A percentile compares a stretch with the other conserved stretches of the same genome.
phyloP scores from a whole-genome alignment of 352 stramenopile species.

The Phytophthora colocasiae region DNA sequence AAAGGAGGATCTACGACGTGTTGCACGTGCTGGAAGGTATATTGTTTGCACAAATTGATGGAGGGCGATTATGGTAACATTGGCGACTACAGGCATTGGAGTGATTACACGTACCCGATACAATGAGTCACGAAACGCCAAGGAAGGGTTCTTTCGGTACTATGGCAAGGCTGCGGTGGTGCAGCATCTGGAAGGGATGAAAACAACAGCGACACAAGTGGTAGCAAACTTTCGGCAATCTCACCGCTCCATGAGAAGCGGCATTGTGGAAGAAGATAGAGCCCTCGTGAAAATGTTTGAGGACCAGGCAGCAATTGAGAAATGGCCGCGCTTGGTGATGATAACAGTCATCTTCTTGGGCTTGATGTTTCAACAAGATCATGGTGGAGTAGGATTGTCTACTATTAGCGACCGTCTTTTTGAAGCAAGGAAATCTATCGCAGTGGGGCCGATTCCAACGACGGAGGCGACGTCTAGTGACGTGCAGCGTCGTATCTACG shows the following conservation, averaged over 20 bases:
- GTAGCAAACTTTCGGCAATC: conserved; percentile 31
- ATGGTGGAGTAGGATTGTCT: conserved; percentile 35
- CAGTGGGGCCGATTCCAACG: conserved; percentile 22
- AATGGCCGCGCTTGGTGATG: conserved; percentile 64
- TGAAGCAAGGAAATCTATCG: conserved; percentile 48
- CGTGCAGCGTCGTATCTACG: conserved; percentile 69
- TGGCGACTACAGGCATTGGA: conserved; percentile 50
- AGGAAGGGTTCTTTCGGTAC: conserved; percentile 66
- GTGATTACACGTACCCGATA: conserved; percentile 65
- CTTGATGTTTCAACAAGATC: conserved; percentile 58
- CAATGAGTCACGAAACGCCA: conserved; percentile 33
- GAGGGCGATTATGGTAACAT: conserved; percentile 6
- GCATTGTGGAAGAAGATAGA: conserved; percentile 51
- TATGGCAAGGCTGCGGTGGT: conserved; percentile 54
- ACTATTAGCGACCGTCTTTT: conserved; percentile 53
- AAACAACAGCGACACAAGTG: conserved; percentile 29
- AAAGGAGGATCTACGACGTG: conserved; percentile 80
- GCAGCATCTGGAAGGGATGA: conserved; percentile 46
- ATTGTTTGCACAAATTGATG: background rate
- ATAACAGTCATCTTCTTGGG: conserved; percentile 64
- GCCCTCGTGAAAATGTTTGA: conserved; percentile 57
- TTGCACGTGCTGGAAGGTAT: conserved; percentile 82
- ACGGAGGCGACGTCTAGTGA: conserved; percentile 40
- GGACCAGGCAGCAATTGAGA: conserved; percentile 45
- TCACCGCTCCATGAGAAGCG: background rate